A percentile compares a stretch with the other conserved stretches of the same genome.
phyloP scores from a whole-genome alignment of 2,329 filamentous ascomycete genomes.

The Lecanicillium sp. region DNA sequence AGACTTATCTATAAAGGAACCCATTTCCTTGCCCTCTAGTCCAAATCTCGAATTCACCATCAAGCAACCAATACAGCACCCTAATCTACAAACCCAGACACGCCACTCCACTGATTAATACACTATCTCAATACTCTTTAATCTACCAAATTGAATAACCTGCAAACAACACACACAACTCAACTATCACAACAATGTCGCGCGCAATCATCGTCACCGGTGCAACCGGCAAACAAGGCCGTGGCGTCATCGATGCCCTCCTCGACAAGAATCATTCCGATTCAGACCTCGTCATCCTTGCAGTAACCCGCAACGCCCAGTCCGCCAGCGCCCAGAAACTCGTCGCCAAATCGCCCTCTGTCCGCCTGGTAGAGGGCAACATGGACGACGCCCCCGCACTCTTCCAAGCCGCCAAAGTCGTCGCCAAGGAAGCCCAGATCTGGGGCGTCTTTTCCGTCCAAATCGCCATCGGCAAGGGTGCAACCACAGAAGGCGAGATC shows the following conservation, averaged over 20 bases:
- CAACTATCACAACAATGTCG: constrained; percentile 19
- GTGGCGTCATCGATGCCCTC: constrained; percentile 32
- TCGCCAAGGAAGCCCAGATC: neutral
- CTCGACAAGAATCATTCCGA: constrained; percentile 15
- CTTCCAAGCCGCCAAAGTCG: neutral
- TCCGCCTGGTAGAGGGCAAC: neutral
- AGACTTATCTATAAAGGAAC: no score
- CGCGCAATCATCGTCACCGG: constrained; percentile 33
- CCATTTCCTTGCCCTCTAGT: no score
- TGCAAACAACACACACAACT: no score
- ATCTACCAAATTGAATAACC: no score
- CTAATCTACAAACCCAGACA: no score
- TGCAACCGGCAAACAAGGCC: constrained; percentile 40
- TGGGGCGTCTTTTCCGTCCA: neutral
- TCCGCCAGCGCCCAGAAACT: neutral
- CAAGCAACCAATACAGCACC: no score
- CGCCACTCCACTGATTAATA: no score
- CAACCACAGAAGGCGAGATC: constrained; percentile 24
- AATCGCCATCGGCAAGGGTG: neutral
- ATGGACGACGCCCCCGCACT: neutral
- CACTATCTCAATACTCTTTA: no score
- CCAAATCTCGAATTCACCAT: no score
- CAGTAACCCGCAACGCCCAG: neutral
- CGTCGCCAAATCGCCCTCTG: neutral
- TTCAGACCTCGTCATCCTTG: neutral